Evolutionary conservation across 2,329 filamentous ascomycete species (phyloP).

Genomic region (Fusarium chaquense): DNA sequence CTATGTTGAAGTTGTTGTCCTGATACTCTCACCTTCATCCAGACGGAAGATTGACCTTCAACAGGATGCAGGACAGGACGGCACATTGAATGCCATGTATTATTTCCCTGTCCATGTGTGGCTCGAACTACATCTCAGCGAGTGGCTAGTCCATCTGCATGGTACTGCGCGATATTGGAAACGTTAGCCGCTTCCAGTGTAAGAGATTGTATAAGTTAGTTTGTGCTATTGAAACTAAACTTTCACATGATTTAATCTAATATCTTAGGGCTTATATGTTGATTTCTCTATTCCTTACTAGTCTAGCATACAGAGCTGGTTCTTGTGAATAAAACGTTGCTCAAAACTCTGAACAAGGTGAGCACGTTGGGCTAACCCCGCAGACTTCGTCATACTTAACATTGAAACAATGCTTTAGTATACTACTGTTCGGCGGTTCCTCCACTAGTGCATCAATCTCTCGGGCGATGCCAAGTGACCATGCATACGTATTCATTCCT

Average conservation of each 20-base stretch:
- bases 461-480: background rate
- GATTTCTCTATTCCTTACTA: background rate
- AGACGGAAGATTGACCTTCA: background rate
- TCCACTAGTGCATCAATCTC: background rate
- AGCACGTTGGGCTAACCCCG: too few relatives aligned
- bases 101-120: background rate
- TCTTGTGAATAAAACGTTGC: too few relatives aligned
- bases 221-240: background rate
- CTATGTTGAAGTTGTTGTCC: background rate
- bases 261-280: background rate
- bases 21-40: background rate
- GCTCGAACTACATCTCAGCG: background rate
- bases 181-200: background rate
- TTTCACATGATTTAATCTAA: background rate
- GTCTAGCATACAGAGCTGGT: background rate
- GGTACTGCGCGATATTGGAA: background rate
- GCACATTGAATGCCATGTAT: background rate
- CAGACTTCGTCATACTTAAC: too few relatives aligned
- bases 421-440: background rate
- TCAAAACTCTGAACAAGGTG: background rate
- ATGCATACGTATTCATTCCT: background rate
- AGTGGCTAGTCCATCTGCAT: background rate
- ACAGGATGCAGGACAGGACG: background rate
- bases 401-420: background rate
- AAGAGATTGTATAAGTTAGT: background rate